A percentile compares a stretch with the other conserved stretches of the same genome.
These are phyloP conservation scores for Aureobasidium leucospermi DNA, from an alignment of 2,329 filamentous ascomycete species.

Conservation along the genomic window DNA sequence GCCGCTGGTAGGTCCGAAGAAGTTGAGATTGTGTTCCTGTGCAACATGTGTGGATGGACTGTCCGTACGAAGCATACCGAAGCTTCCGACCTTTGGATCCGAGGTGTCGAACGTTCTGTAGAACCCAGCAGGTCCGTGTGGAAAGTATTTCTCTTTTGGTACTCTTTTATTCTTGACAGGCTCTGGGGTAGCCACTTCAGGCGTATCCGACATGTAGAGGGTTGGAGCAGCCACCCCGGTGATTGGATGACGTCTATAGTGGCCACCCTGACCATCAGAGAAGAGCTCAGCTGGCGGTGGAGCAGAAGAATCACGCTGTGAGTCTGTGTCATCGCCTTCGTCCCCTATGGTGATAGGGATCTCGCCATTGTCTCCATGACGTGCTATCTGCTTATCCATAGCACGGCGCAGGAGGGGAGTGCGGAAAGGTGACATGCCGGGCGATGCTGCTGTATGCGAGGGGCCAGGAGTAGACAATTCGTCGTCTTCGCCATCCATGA, in stretches of 20 bases:
- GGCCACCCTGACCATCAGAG: too few species aligned
- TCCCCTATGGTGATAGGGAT: conserved; percentile 3
- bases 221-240: too few species aligned
- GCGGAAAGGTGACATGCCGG: neutral
- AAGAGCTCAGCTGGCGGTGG: too few species aligned
- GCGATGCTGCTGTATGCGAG: neutral
- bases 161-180: neutral
- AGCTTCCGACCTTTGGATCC: neutral
- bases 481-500: conserved; percentile 13
- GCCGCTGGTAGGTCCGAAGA: neutral
- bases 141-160: neutral
- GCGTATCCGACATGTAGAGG: neutral
- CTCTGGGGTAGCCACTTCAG: neutral
- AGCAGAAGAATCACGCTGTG: neutral
- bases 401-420: conserved; percentile 12
- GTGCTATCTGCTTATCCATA: conserved; percentile 7
- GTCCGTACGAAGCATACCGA: conserved; percentile 6
- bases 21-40: conserved; percentile 1
- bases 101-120: conserved; percentile 11
- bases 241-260: too few species aligned
- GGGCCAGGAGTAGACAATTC: neutral
- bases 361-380: conserved; percentile 6
- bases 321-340: neutral
- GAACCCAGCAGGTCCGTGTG: neutral
- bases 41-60: neutral